These are phyloP conservation scores for Geosmithia flava DNA, from an alignment of 2,329 filamentous ascomycete species.

Conservation along the genomic window DNA sequence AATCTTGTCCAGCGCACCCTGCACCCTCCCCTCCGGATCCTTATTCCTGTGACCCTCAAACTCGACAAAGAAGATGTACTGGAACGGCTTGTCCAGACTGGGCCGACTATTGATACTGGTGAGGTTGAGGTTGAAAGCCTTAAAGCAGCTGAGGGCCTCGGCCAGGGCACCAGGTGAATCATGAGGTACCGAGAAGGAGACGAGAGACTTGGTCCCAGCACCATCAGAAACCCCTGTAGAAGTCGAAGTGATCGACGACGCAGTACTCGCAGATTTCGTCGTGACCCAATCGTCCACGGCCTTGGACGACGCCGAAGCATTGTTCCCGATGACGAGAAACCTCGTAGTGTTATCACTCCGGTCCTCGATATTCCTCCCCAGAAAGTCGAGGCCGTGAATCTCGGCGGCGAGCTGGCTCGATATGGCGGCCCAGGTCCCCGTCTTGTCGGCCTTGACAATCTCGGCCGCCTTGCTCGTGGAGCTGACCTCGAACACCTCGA, in stretches of 20 bases:
- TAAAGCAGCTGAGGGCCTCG: conserved; percentile 69
- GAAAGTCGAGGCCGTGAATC: conserved; percentile 52
- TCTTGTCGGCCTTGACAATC: conserved; percentile 49
- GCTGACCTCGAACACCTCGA: conserved; percentile 73
- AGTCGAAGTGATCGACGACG: neutral
- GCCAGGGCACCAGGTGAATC: conserved; percentile 70
- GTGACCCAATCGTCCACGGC: neutral
- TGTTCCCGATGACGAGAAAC: conserved; percentile 54
- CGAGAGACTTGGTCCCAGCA: conserved; percentile 51
- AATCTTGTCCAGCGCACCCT: conserved; percentile 47
- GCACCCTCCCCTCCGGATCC: conserved; percentile 45
- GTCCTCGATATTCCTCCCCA: conserved; percentile 63
- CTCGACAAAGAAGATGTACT: conserved; percentile 93
- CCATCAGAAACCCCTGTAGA: too few relatives aligned
- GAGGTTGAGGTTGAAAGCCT: conserved; percentile 59
- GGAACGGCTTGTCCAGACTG: conserved; percentile 62
- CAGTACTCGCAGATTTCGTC: neutral
- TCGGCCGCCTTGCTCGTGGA: conserved; percentile 80
- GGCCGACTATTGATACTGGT: conserved; percentile 86
- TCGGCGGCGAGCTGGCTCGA: conserved; percentile 63
- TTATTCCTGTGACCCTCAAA: conserved; percentile 50
- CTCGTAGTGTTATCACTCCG: conserved; percentile 64
- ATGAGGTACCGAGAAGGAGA: conserved; percentile 77
- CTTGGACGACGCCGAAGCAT: conserved; percentile 6
- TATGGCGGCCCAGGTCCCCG: conserved; percentile 61